Base-by-base conservation (phyloP, 2,329 filamentous ascomycete species). In the Penicillium sp. region DNA sequence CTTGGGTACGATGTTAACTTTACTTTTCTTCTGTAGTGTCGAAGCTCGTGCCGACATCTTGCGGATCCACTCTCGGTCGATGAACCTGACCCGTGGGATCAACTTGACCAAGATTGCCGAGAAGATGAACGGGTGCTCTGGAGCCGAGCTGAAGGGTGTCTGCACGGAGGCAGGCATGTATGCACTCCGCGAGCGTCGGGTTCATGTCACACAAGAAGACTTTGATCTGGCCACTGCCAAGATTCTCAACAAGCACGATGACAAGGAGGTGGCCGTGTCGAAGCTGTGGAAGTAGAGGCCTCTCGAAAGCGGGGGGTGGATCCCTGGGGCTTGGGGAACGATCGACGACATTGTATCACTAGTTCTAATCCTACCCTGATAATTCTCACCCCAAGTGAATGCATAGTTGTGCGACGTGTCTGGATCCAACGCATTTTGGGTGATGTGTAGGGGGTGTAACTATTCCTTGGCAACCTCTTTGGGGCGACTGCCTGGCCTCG, bases 111-210 rank as follows among this genome's bases (percentile, higher is more conserved):
- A 99, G 86, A 96, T 97, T 69, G 94, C 94, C 31, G 94, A 99
- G 83, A 97, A 97, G 86, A 99, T 99, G 94, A 97, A 97, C 72
- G 94, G 94, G 51, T 99, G 94, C 78, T 97, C 93, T 3, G 94
- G 94, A 60, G 94, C 94, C 54, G 94, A 99, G 79, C 79, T 99
- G 68, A 99, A 99, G 86, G 94, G 94, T 81, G 94, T 99, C 48
- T 99, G 94, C 77, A 99, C 94, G 45, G 94, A 99, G 78, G 92
- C 94, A 3, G 94, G 94, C 70, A 99, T 99, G 94, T 99, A 94
- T 73, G 94, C 94, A 15, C 83, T 99, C 64, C 88, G 94, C 68
- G 94, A 99, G 81, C 84, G 94, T 73, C 88, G 94, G 78, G 93
- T 99, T 58, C 94, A 99, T 76, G 94, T 99, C 66, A 99, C 94